Evolutionary conservation across 163 green algal genomes (phyloP).

Genomic region (Chlorella variabilis): DNA sequence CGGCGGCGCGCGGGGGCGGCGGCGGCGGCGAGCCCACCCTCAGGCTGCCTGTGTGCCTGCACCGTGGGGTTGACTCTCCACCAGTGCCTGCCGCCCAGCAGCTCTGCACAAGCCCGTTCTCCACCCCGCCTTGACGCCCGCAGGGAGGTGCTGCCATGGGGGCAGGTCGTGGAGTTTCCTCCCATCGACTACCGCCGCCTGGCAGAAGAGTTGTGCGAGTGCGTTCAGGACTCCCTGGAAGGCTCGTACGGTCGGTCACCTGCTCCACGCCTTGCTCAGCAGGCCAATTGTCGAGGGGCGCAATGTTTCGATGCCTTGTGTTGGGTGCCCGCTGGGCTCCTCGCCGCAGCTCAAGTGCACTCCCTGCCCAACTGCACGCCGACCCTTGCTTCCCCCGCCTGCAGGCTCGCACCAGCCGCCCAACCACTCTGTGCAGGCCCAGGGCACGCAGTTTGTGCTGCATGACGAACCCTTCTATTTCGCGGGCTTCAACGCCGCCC

Average conservation of each 20-base stretch:
- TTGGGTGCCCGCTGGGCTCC: background rate
- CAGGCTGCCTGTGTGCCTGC: no score
- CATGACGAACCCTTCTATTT: constrained; percentile 1
- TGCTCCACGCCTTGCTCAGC: no score
- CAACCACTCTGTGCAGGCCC: background rate
- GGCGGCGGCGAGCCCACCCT: no score
- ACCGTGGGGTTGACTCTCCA: no score
- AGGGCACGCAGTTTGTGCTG: background rate
- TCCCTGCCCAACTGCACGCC: background rate
- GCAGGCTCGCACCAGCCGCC: background rate
- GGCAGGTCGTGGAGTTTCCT: constrained; percentile 5
- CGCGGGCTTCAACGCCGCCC: constrained; percentile 1
- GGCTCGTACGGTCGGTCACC: background rate
- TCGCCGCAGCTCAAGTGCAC: background rate
- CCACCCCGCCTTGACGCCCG: no score
- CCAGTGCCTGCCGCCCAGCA: no score
- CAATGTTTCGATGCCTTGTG: no score
- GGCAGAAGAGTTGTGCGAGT: constrained; percentile 22
- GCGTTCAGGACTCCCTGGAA: constrained; percentile 3
- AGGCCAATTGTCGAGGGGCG: no score
- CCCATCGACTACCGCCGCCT: constrained; percentile 1
- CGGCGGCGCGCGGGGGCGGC: no score
- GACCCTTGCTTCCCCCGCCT: no score
- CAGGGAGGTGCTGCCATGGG: constrained; percentile 28
- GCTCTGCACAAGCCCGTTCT: no score